Evolutionary conservation across 2,329 filamentous ascomycete species (phyloP), one percentile per base, ranked within the genome.

Genomic region (Lomentospora prolificans): DNA sequence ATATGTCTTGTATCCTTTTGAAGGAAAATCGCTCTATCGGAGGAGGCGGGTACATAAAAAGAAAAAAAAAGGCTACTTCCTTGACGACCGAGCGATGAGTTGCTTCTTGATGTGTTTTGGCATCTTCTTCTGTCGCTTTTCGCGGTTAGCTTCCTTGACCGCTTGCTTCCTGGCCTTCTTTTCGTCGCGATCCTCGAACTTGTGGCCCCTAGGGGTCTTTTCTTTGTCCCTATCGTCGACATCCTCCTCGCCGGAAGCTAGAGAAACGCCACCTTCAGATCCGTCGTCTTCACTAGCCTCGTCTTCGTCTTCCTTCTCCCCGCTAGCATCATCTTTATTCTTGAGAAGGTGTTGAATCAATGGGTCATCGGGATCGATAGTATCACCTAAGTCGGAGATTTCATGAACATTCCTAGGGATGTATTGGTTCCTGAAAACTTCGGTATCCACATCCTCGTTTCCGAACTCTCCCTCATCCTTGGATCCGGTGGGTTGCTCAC

Each of bases 31-130:
- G n/a, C n/a, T n/a, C n/a, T n/a, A n/a, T n/a, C n/a, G n/a, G n/a
- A n/a, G n/a, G n/a, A n/a, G n/a, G n/a, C n/a, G n/a, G n/a, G n/a
- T n/a, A n/a, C n/a, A n/a, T n/a, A 9, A 14, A 41, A 33, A 28
- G 25, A 17, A 39, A 56, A 14, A 33, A 51, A n/a, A 14, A 4
- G 12, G 7, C 73, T 87, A 86, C 65, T 80, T 82, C 61, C 82
- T 75, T 56, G 81, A 76, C 14, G 78, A 77, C 60, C 75, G 75
- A 56, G 78, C 79, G 25, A 95, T 81, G 57, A 95, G 71, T 67
- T 87, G 89, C 77, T 96, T 97, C 80, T 99, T 99, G 31, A 96
- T 61, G 67, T 95, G 84, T 73, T 99, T 99, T 0, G 94, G 92
- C 72, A 99, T 95, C 77, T 99, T 99, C 3, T 89, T 87, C 70